These are phyloP conservation scores for Venturia nashicola DNA, from an alignment of 2,329 filamentous ascomycete genomes.

Conservation along the genomic window DNA sequence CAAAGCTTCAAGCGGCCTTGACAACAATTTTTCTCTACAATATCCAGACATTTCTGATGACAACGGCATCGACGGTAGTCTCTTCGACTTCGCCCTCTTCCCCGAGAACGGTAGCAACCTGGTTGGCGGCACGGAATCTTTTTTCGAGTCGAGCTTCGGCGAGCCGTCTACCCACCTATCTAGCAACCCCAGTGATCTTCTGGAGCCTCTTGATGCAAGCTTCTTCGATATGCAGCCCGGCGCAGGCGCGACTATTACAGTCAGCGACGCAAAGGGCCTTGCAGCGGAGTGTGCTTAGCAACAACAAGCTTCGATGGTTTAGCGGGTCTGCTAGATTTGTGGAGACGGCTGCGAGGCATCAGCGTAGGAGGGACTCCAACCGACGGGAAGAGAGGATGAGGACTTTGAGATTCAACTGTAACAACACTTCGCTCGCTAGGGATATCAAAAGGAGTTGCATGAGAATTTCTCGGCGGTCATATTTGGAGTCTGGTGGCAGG, in stretches of 20 bases:
- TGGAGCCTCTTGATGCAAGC: constrained; percentile 27
- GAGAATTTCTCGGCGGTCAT: neutral
- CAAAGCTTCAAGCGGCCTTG: neutral
- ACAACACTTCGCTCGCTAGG: neutral
- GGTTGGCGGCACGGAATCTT: constrained; percentile 20
- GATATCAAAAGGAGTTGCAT: constrained; percentile 1
- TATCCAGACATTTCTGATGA: constrained; percentile 20
- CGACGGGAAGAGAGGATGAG: neutral
- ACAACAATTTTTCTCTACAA: constrained; percentile 12
- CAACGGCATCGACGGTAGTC: constrained; percentile 17
- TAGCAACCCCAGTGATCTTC: constrained; percentile 18
- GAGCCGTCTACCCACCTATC: constrained; percentile 15
- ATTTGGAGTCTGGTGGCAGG: neutral
- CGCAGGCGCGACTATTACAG: constrained; percentile 30
- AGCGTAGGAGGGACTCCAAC: neutral
- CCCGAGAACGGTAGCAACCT: constrained; percentile 19
- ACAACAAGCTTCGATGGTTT: neutral
- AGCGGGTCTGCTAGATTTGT: neutral
- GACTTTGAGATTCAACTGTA: neutral
- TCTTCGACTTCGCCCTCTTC: constrained; percentile 29
- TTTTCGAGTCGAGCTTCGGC: constrained; percentile 17
- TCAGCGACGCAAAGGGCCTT: constrained; percentile 35
- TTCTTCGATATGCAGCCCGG: constrained; percentile 31
- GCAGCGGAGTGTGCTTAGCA: constrained; percentile 22
- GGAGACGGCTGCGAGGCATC: neutral